phyloP scores from a whole-genome alignment of 2,329 filamentous ascomycete genomes.

The Beauveria australis region DNA sequence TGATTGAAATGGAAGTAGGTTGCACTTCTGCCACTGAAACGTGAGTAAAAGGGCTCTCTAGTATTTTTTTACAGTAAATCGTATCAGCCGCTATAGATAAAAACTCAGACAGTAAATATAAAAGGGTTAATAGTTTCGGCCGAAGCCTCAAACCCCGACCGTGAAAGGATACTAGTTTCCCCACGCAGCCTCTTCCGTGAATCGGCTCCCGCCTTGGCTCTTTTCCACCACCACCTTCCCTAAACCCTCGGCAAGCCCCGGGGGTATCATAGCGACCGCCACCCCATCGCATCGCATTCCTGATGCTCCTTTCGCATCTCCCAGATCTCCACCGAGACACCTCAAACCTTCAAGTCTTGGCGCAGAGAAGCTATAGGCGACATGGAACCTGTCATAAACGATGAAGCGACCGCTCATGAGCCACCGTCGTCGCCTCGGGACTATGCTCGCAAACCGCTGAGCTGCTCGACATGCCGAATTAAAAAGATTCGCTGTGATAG shows the following conservation, averaged over 20 bases:
- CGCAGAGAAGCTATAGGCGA: background rate
- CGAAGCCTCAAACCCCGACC: background rate
- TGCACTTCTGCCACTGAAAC: too few relatives aligned
- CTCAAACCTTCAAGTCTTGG: too few relatives aligned
- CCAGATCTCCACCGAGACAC: background rate
- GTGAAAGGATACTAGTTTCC: background rate
- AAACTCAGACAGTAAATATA: too few relatives aligned
- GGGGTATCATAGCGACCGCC: background rate
- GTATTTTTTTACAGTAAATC: background rate
- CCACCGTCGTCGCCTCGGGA: background rate
- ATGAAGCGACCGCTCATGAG: background rate
- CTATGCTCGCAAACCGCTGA: slow-evolving; percentile 2
- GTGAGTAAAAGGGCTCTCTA: background rate
- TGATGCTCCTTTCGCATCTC: background rate
- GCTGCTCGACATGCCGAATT: slow-evolving; percentile 7
- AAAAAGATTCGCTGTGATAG: slow-evolving; percentile 9
- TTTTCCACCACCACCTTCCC: background rate
- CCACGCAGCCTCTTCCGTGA: background rate
- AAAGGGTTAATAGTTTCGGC: background rate
- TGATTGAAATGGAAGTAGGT: too few relatives aligned
- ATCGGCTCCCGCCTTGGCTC: slow-evolving; percentile 1
- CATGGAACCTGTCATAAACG: background rate
- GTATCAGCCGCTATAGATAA: background rate
- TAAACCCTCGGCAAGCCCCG: background rate
- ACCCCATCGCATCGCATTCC: background rate